These are phyloP conservation scores for Suhomyces vadensis DNA, from an alignment of 805 yeast genomes.

Conservation along the genomic window DNA sequence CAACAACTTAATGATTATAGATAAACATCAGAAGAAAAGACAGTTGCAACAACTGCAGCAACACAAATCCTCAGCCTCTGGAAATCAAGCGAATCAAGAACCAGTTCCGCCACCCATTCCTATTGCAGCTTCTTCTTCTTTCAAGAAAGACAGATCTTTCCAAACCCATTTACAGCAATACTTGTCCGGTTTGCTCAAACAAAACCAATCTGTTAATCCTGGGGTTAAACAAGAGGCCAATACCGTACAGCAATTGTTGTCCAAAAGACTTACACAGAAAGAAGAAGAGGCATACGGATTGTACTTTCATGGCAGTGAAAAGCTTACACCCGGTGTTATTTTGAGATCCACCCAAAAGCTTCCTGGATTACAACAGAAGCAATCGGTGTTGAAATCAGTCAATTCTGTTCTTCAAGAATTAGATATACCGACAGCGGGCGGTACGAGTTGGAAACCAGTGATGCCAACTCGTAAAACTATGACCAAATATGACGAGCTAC, in stretches of 20 bases:
- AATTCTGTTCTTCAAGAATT: constrained; percentile 73
- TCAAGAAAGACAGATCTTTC: constrained; percentile 41
- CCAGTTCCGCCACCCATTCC: constrained; percentile 63
- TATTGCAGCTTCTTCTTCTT: constrained; percentile 54
- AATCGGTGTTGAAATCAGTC: constrained; percentile 74
- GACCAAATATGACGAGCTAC: constrained; percentile 71
- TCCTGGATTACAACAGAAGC: constrained; percentile 52
- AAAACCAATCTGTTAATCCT: constrained; percentile 26
- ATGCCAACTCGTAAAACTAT: constrained; percentile 84
- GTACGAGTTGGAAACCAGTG: constrained; percentile 64
- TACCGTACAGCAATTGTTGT: constrained; percentile 45
- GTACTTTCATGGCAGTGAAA: constrained; percentile 67
- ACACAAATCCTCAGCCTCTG: constrained; percentile 13
- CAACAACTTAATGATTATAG: constrained; percentile 70
- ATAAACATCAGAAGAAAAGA: constrained; percentile 58
- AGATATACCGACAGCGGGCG: constrained; percentile 63
- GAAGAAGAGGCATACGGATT: constrained; percentile 88
- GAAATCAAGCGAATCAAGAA: constrained; percentile 20
- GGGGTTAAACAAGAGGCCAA: constrained; percentile 36
- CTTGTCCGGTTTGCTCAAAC: constrained; percentile 38
- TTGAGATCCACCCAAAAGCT: constrained; percentile 65
- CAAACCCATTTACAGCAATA: constrained; percentile 49
- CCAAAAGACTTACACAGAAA: constrained; percentile 62
- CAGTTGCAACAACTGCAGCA: constrained; percentile 43
- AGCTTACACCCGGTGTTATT: constrained; percentile 75